phyloP scores from a whole-genome alignment of 179 eudicot species.

The Vitellaria paradoxa region DNA sequence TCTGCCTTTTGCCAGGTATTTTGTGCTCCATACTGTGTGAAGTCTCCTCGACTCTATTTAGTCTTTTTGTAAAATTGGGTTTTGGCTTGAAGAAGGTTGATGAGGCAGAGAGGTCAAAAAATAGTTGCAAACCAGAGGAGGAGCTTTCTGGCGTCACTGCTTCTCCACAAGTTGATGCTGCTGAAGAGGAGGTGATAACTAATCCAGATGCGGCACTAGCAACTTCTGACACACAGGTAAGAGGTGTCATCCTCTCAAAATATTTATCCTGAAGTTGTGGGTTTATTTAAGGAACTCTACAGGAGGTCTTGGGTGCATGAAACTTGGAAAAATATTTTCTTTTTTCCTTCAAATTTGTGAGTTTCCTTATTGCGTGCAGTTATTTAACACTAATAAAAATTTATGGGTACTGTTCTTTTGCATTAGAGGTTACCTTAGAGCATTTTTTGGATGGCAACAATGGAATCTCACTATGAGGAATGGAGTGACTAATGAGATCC shows the following conservation, averaged over 20 bases:
- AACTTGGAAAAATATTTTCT: not conserved
- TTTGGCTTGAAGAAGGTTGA: conserved; percentile 51
- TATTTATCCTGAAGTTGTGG: not conserved
- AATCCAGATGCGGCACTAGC: conserved; percentile 27
- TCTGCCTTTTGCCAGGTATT: conserved; percentile 80
- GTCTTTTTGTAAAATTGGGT: not conserved
- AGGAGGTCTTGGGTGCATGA: not conserved
- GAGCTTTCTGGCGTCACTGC: conserved; percentile 37
- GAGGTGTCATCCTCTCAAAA: conserved; percentile 9
- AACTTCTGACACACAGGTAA: conserved; percentile 39
- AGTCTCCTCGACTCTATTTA: too few species aligned
- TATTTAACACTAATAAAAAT: not conserved
- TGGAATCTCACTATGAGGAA: not conserved
- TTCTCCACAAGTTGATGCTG: conserved; percentile 33
- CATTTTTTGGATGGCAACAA: not conserved
- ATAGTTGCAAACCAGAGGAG: conserved; percentile 23
- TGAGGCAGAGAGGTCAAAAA: conserved; percentile 43
- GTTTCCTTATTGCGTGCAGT: not conserved
- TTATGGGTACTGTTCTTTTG: not conserved
- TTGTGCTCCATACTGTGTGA: conserved; percentile 10
- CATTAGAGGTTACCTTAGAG: not conserved
- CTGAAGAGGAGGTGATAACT: conserved; percentile 27
- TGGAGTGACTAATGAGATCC: not conserved
- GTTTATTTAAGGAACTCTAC: conserved; percentile 1
- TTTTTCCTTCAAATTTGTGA: too few species aligned